Conservation (phyloP, 164 flowering plant genomes). For the Pachysandra terminalis region DNA sequence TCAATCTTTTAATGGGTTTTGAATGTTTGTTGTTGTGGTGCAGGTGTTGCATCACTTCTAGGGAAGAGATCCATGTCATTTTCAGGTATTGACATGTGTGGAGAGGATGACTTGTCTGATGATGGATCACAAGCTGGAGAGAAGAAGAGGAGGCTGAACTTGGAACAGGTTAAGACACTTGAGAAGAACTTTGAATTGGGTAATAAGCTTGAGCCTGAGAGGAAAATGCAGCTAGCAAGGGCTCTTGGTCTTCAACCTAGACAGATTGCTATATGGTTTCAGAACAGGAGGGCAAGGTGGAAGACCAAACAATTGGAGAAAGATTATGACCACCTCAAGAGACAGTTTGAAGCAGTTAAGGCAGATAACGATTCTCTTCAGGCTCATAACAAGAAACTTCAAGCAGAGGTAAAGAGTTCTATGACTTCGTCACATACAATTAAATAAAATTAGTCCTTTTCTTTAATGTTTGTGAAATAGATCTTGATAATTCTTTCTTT, state of each 20-base stretch:
- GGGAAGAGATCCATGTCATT: slow-evolving; percentile 58
- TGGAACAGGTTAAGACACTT: slow-evolving; percentile 73
- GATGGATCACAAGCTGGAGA: slow-evolving; percentile 67
- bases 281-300: slow-evolving; percentile 85
- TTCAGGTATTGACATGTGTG: slow-evolving; percentile 37
- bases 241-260: slow-evolving; percentile 69
- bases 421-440: too few species aligned
- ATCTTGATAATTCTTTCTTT: background rate
- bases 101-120: slow-evolving; percentile 54
- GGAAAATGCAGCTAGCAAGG: slow-evolving; percentile 71
- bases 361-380: slow-evolving; percentile 63
- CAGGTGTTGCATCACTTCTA: slow-evolving; percentile 28
- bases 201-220: slow-evolving; percentile 79
- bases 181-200: slow-evolving; percentile 79
- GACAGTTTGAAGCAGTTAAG: slow-evolving; percentile 59
- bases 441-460: background rate
- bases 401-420: slow-evolving; percentile 46
- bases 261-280: slow-evolving; percentile 81
- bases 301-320: slow-evolving; percentile 78
- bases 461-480: background rate
- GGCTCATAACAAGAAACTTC: slow-evolving; percentile 63
- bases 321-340: slow-evolving; percentile 57
- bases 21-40: slow-evolving; percentile 10
- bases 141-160: slow-evolving; percentile 67
- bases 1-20: background rate